Conservation (phyloP, 305 asterid species). For the Solanum hybrid region DNA sequence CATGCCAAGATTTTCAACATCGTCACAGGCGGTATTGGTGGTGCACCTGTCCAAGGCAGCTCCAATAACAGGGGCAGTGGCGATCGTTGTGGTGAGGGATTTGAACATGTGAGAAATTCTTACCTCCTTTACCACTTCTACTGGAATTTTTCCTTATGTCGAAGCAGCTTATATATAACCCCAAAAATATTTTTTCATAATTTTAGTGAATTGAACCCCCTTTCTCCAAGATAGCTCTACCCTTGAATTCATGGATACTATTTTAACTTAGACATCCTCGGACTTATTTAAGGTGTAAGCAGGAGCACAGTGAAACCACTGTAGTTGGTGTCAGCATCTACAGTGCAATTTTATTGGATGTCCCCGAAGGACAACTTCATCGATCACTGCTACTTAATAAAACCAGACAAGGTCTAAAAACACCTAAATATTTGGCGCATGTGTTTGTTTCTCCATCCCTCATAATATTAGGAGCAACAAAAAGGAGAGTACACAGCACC, state of each 20-base stretch:
- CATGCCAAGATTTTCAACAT: neutral
- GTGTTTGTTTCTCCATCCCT: neutral
- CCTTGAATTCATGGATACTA: neutral
- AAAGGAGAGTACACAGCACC: neutral
- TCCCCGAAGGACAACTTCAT: slow-evolving; percentile 1
- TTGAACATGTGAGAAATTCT: neutral
- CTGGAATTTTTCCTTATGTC: neutral
- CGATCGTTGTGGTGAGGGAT: neutral
- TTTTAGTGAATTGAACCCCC: neutral
- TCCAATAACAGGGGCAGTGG: neutral
- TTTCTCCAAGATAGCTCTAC: neutral
- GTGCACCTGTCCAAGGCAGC: neutral
- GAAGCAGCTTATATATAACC: neutral
- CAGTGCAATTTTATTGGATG: neutral
- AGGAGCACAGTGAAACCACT: neutral
- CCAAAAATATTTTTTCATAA: neutral
- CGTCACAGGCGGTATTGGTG: neutral
- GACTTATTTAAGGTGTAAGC: neutral
- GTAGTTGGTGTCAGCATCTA: neutral
- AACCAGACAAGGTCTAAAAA: neutral
- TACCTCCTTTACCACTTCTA: neutral
- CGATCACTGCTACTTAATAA: neutral
- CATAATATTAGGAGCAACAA: neutral
- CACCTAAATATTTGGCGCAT: neutral
- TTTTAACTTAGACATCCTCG: neutral